Base-by-base conservation (phyloP, 352 stramenopile genomes). In the Plasmopara muralis region DNA sequence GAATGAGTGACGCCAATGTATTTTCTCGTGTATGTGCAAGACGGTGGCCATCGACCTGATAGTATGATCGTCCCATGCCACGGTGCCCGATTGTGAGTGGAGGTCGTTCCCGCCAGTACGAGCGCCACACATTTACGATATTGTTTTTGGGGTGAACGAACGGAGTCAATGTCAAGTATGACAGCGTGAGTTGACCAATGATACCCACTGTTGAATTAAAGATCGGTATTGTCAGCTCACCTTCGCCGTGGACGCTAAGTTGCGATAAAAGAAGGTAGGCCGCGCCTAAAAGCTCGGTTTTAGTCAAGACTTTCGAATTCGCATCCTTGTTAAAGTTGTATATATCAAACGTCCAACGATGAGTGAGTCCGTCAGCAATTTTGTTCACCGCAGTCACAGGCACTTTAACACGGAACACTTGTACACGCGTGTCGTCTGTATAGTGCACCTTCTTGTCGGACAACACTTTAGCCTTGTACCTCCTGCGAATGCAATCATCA, bases 51-150 rank as follows among this genome's bases (percentile, higher is more conserved):
- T 63, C 64, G 0, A 89, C 78, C 53, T 89, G 82, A 41, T 89
- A 72, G 43, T 84, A 87, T 10, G 73, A 86, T 8, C 82, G 79
- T 2, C 82, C 82, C 70, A 89, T 89, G 16, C 82, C 82, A 48
- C 82, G 71, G 48, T 92, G 82, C 0, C 82, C 82, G 35, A 81
- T 75, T 8, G 66, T 79, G 14, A 89, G 55, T 9, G 81, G 78
- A 6, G 54, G 47, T 6, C 73, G 68, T 33, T 85, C 64, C 0
- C 72, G 76, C 77, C 77, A 89, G 38, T 87, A 87, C 4, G 72
- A 77, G 41, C 76, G 66, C 76, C 77, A 88, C 14, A 81, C 68
- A 20, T 64, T 60, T 2, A 62, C 60, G 10, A 91, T 50, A 14
- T 74, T 78, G 53, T 91, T 91, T 14, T 60, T 59, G 0, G 62